These are phyloP conservation scores for Trichophyton mentagrophytes DNA, from an alignment of 2,329 filamentous ascomycete species.

Conservation along the genomic window DNA sequence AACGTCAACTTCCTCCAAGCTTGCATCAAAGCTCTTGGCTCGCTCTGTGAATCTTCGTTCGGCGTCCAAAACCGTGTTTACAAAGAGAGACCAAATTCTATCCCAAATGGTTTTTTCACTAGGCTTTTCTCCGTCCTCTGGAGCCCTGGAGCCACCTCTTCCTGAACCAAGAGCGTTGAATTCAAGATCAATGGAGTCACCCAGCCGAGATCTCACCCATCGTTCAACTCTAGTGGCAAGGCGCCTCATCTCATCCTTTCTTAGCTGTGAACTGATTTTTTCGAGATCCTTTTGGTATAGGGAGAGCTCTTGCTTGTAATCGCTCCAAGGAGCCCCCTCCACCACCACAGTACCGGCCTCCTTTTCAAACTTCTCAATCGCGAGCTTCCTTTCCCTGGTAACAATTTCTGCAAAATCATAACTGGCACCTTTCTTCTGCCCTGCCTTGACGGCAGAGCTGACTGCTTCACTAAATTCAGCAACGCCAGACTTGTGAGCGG, in stretches of 20 bases:
- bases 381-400: constrained; percentile 62
- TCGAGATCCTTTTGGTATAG: constrained; percentile 85
- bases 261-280: constrained; percentile 68
- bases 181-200: constrained; percentile 77
- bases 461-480: constrained; percentile 77
- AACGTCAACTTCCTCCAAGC: constrained; percentile 76
- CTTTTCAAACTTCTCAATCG: constrained; percentile 60
- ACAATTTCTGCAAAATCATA: constrained; percentile 98
- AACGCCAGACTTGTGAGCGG: constrained; percentile 81
- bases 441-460: constrained; percentile 70
- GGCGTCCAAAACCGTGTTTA: constrained; percentile 68
- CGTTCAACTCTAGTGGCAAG: constrained; percentile 82
- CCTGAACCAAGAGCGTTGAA: constrained; percentile 94
- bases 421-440: constrained; percentile 76
- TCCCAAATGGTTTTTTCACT: constrained; percentile 87
- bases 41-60: constrained; percentile 75
- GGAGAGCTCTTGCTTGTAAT: constrained; percentile 65
- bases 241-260: constrained; percentile 92
- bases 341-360: constrained; percentile 65
- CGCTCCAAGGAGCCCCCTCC: constrained; percentile 72
- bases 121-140: constrained; percentile 63
- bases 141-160: constrained; percentile 66
- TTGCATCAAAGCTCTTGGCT: constrained; percentile 87
- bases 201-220: constrained; percentile 79
- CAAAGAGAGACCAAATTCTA: constrained; percentile 80